These are phyloP conservation scores for Sanghuangporus sanghuang DNA, from an alignment of 1,284 basidiomycete genomes.

Conservation along the genomic window DNA sequence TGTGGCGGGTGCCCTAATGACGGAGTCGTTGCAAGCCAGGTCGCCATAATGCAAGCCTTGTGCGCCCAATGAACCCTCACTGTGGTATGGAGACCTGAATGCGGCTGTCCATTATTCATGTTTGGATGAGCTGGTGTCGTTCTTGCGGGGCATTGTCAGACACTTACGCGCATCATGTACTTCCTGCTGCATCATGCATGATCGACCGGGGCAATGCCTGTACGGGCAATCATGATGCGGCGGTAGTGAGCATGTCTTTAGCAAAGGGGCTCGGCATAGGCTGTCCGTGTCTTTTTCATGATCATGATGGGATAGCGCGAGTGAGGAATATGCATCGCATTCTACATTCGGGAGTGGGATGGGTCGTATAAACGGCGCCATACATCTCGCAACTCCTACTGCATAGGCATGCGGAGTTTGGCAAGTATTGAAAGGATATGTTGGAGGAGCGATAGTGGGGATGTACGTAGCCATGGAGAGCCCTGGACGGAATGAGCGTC, in stretches of 20 bases:
- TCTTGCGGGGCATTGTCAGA: neutral
- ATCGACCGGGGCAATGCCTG: neutral
- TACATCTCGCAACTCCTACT: conserved; percentile 5
- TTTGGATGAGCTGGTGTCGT: too few species aligned
- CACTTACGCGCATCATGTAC: neutral
- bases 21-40: too few species aligned
- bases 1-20: too few species aligned
- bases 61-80: too few species aligned
- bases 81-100: too few species aligned
- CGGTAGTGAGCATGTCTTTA: neutral
- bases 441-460: neutral
- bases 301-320: neutral
- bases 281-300: neutral
- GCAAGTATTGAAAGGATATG: neutral
- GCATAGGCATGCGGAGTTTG: neutral
- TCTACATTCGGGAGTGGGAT: conserved; percentile 4
- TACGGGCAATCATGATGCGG: neutral
- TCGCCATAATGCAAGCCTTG: too few species aligned
- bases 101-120: too few species aligned
- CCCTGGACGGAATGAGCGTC: neutral
- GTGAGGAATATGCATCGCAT: neutral
- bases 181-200: neutral
- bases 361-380: conserved; percentile 3
- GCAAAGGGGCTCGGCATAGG: neutral
- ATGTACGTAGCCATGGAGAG: conserved; percentile 3